Conservation (phyloP, 441 rosid genomes). For the Erysimum cheiri region DNA sequence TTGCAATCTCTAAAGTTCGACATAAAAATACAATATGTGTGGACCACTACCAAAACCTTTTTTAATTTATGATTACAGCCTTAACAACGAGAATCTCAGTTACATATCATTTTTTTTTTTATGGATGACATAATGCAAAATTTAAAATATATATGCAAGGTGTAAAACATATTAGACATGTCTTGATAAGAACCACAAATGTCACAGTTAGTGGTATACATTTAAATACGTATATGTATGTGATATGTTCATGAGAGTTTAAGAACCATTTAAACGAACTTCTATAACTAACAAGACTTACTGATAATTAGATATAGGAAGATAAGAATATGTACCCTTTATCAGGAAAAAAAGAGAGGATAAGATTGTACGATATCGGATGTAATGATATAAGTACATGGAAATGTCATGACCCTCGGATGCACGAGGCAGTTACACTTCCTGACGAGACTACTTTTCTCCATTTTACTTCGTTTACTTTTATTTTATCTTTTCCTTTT, state of each 20-base stretch:
- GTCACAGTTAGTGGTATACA: constrained; percentile 4
- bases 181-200: constrained; percentile 22
- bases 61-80: constrained; percentile 21
- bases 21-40: constrained; percentile 17
- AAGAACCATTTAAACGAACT: neutral
- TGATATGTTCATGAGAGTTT: constrained; percentile 1
- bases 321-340: constrained; percentile 7
- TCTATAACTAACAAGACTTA: neutral
- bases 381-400: constrained; percentile 27
- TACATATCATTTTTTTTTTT: neutral
- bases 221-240: neutral
- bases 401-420: constrained; percentile 30
- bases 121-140: constrained; percentile 8
- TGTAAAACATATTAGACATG: constrained; percentile 25
- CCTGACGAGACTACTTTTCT: constrained; percentile 31
- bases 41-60: constrained; percentile 28
- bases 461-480: neutral
- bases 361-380: constrained; percentile 30
- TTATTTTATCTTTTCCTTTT: neutral
- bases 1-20: constrained; percentile 30
- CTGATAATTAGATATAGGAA: neutral
- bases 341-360: neutral
- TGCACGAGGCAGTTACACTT: constrained; percentile 41
- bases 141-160: constrained; percentile 9
- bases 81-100: constrained; percentile 30